Base-by-base conservation (phyloP, 148 eudicot species). In the Chenopodium suecicum region DNA sequence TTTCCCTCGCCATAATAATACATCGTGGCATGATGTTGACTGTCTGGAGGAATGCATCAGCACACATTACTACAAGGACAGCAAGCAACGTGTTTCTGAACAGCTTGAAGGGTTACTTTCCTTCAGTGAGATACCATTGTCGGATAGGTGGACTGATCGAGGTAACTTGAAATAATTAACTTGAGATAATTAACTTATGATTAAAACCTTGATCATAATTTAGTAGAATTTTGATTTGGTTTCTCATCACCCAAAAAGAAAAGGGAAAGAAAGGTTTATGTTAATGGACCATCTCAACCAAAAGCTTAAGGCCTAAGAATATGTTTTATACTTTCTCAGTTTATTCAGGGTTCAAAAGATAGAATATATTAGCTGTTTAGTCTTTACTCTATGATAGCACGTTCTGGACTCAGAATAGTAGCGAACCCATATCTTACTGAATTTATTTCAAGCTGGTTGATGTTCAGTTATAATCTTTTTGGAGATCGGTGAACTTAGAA, bases 91-190 rank as follows among this genome's bases (percentile, higher is more conserved):
- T 52, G 27, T 66, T 71, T 23, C 60, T 22, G 75, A 77, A 64
- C 78, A 56, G 29, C 78, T 84, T 32, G 74, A 77, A 37, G 83
- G 77, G 81, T 81, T 84, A 32, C 83, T 84, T 63, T 70, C 68
- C 48, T 76, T 78, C 1, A 65, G 70, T 74, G 83, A 78, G 50
- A 54, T 31, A 7, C 78, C 64, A 50, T 23, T 83, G n/a, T 37
- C 86, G 6, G 83, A 81, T 6, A 62, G 46, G 7, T 80, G 83
- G 83, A 73, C 3, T 65, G 77, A 84, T 60, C 80, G 68, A 84
- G 86, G 86, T 84, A 80, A 60, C 50, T 48, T 48, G 2, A 48
- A 48, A 48, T 10, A 48, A 10, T 13, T 9, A 1, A 48, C 54
- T 7, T 48, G 54, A 27, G 27, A 27, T 27, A 27, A 27, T 27